These are phyloP conservation scores for Monascus ruber DNA, from an alignment of 2,329 filamentous ascomycete genomes.

Conservation along the genomic window DNA sequence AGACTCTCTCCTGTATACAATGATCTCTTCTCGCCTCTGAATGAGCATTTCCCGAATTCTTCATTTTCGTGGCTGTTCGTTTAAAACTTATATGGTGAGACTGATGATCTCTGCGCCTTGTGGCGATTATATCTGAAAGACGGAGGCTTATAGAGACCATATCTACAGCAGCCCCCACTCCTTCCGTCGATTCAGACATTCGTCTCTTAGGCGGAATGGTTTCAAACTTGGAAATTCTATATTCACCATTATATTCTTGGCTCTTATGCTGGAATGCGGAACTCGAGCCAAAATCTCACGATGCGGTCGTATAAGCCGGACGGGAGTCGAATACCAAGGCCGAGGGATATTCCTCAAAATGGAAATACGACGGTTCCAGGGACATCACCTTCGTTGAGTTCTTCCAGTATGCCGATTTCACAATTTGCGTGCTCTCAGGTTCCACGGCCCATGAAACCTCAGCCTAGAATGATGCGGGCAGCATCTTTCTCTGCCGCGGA, in stretches of 20 bases:
- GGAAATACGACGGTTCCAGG: conserved; percentile 14
- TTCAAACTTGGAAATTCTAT: conserved; percentile 13
- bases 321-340: conserved; percentile 18
- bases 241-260: conserved; percentile 13
- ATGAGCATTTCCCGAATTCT: too few relatives aligned
- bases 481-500: conserved; percentile 22
- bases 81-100: too few relatives aligned
- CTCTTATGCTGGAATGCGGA: conserved; percentile 17
- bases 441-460: conserved; percentile 12
- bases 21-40: too few relatives aligned
- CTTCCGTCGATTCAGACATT: not conserved
- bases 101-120: too few relatives aligned
- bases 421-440: conserved; percentile 16
- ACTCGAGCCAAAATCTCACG: conserved; percentile 15
- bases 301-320: conserved; percentile 28
- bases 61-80: too few relatives aligned
- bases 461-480: conserved; percentile 12
- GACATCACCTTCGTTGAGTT: conserved; percentile 10
- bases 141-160: too few relatives aligned
- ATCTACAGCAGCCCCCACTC: too few relatives aligned
- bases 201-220: conserved; percentile 17
- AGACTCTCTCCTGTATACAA: too few relatives aligned
- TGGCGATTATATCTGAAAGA: too few relatives aligned
- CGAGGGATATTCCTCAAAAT: conserved; percentile 14
- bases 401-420: conserved; percentile 7